These are phyloP conservation scores for Pyrenochaeta sp. DNA, from an alignment of 2,329 filamentous ascomycete species.

Conservation along the genomic window DNA sequence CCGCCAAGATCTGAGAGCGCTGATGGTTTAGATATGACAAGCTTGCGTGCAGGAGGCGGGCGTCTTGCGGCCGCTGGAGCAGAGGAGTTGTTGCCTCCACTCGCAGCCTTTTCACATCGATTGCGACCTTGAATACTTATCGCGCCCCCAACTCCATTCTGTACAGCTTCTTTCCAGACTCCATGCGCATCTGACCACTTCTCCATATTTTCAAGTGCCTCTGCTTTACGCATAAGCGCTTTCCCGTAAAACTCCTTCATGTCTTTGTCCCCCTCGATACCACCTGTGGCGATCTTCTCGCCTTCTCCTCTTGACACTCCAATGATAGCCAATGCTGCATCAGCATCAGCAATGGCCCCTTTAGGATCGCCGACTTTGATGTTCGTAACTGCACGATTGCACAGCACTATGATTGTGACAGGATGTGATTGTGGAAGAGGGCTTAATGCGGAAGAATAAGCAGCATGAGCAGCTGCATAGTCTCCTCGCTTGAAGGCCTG, in stretches of 20 bases:
- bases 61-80: conserved; percentile 30
- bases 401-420: conserved; percentile 85
- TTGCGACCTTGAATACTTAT: conserved; percentile 86
- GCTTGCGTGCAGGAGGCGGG: conserved; percentile 36
- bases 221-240: conserved; percentile 91
- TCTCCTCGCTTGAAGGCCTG: conserved; percentile 94
- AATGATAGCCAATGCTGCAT: conserved; percentile 80
- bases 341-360: conserved; percentile 83
- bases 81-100: conserved; percentile 29
- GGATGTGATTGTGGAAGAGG: conserved; percentile 82
- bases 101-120: conserved; percentile 86
- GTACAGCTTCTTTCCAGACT: conserved; percentile 84
- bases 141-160: conserved; percentile 84
- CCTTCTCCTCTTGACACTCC: conserved; percentile 79
- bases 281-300: conserved; percentile 77
- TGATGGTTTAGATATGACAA: conserved; percentile 47
- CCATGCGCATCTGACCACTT: conserved; percentile 84
- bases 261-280: conserved; percentile 70
- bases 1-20: conserved; percentile 54
- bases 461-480: conserved; percentile 83
- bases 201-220: conserved; percentile 94
- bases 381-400: conserved; percentile 88
- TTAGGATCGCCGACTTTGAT: conserved; percentile 94
- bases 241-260: conserved; percentile 96
- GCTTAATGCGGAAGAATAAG: conserved; percentile 79